phyloP scores from a whole-genome alignment of 257 asterid genomes.

The Salvia rosmarinus region DNA sequence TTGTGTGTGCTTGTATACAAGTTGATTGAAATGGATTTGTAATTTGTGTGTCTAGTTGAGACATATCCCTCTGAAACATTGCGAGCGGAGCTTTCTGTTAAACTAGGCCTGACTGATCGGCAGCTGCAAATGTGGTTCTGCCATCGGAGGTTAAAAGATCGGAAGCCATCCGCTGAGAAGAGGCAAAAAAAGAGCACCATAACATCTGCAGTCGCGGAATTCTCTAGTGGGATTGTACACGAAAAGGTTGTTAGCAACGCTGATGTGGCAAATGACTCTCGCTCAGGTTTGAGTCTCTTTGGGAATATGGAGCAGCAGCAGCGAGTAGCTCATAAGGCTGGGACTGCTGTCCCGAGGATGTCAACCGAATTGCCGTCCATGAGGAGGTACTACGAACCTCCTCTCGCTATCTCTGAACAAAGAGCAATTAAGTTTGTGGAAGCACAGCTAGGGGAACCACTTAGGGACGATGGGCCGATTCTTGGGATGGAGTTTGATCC shows the following conservation, averaged over 20 bases:
- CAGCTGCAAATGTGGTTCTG: conserved; percentile 99
- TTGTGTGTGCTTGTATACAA: background rate
- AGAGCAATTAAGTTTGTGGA: conserved; percentile 77
- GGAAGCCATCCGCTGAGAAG: conserved; percentile 63
- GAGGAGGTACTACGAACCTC: conserved; percentile 80
- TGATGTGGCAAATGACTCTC: conserved; percentile 47
- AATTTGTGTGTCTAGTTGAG: conserved; percentile 54
- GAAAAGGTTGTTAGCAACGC: conserved; percentile 39
- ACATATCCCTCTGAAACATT: conserved; percentile 77
- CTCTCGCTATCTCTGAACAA: conserved; percentile 72
- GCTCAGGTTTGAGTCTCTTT: conserved; percentile 47
- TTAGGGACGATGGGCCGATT: conserved; percentile 93
- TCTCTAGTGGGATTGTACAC: conserved; percentile 46
- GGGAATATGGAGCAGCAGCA: conserved; percentile 44
- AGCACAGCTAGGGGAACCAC: conserved; percentile 82
- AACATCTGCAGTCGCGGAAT: conserved; percentile 46
- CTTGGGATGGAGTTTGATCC: conserved; percentile 96
- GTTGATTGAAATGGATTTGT: conserved; percentile 24
- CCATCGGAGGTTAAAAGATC: conserved; percentile 89
- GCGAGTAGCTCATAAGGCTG: conserved; percentile 65
- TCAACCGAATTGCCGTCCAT: conserved; percentile 54
- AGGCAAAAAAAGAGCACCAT: conserved; percentile 47
- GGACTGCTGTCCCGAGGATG: conserved; percentile 76
- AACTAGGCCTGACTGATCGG: conserved; percentile 80
- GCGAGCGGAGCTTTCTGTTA: conserved; percentile 76